Conservation (phyloP, 2,329 filamentous ascomycete genomes). For the Tympanopsis confertula region DNA sequence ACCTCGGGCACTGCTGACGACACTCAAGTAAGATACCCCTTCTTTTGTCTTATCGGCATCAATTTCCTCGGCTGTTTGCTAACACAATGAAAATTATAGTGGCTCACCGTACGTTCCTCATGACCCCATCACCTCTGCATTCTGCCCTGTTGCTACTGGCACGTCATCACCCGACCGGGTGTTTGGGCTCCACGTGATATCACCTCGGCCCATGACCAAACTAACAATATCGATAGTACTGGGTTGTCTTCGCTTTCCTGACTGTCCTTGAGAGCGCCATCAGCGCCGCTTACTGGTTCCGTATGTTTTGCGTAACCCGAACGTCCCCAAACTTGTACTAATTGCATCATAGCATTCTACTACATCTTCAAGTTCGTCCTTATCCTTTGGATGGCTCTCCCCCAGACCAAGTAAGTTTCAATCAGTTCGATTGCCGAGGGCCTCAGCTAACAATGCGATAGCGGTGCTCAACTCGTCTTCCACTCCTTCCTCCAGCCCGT, state of each 20-base stretch:
- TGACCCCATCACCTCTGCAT: background rate
- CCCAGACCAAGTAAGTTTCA: conserved; percentile 48
- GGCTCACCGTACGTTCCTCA: conserved; percentile 40
- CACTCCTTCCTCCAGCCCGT: conserved; percentile 55
- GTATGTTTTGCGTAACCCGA: conserved; percentile 18
- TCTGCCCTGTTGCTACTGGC: too few species aligned
- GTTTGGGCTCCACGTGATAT: too few species aligned
- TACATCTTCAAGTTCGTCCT: conserved; percentile 66
- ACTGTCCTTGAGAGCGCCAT: conserved; percentile 55
- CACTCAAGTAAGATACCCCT: conserved; percentile 40
- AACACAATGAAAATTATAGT: conserved; percentile 26
- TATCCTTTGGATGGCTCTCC: conserved; percentile 61
- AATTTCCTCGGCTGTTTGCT: conserved; percentile 5
- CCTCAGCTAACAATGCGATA: conserved; percentile 13
- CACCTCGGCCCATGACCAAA: too few species aligned
- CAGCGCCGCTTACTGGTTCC: conserved; percentile 61
- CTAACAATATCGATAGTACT: conserved; percentile 35
- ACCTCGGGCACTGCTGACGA: conserved; percentile 47
- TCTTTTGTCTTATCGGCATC: background rate
- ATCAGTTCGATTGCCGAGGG: background rate
- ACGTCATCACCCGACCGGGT: too few species aligned
- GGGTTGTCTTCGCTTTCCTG: conserved; percentile 57
- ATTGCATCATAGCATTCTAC: conserved; percentile 39
- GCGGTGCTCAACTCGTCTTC: conserved; percentile 58
- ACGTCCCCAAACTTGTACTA: background rate